Evolutionary conservation across 1,284 basidiomycete genomes (phyloP).

Genomic region (Trametes versicolor): DNA sequence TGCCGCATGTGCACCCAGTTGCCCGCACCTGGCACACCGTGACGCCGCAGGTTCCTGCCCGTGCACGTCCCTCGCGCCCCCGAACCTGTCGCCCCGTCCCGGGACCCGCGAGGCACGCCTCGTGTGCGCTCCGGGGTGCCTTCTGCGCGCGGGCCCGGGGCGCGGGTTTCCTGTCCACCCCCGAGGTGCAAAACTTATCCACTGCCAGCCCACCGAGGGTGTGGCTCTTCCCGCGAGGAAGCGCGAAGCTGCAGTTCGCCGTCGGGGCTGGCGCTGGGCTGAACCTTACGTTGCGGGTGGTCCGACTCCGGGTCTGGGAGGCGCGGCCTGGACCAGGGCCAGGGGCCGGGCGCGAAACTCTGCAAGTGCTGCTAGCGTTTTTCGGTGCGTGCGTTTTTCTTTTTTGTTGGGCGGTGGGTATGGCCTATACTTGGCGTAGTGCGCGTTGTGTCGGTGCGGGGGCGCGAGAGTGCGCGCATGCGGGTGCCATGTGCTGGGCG

Average conservation of each 20-base stretch:
- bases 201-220: not conserved
- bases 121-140: slow-evolving; percentile 5
- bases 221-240: slow-evolving; percentile 3
- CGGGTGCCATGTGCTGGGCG: not conserved
- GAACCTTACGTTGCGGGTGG: not conserved
- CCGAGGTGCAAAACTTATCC: not conserved
- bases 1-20: not conserved
- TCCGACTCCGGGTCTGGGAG: not conserved
- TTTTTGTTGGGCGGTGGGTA: not conserved
- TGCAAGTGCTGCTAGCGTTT: not conserved
- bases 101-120: not conserved
- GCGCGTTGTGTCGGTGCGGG: too few species aligned
- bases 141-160: not conserved
- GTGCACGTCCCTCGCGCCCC: not conserved
- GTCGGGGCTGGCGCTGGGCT: not conserved
- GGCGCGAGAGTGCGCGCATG: too few species aligned
- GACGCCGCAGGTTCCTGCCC: not conserved
- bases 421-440: too few species aligned
- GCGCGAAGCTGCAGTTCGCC: not conserved
- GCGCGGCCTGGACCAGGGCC: not conserved
- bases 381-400: not conserved
- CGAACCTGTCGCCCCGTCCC: not conserved
- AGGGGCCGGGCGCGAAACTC: not conserved
- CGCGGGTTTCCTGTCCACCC: not conserved
- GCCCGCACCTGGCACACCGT: too few species aligned